A percentile compares a stretch with the other conserved stretches of the same genome.
These are phyloP conservation scores for Penicillium dipodomyicola DNA, from an alignment of 495 filamentous ascomycete species.

Conservation along the genomic window DNA sequence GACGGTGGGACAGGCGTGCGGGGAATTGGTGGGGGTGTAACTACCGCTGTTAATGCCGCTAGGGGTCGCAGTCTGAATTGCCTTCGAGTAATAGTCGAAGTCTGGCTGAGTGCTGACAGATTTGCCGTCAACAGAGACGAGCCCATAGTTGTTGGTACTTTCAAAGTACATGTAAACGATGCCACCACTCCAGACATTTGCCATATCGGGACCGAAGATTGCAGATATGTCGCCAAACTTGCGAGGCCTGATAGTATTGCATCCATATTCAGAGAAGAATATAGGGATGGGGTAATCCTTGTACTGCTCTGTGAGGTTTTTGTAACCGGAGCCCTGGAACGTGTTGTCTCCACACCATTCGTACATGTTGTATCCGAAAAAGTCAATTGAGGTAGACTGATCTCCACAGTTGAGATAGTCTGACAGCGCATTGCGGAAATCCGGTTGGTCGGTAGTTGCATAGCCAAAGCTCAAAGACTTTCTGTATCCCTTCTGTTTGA, in stretches of 20 bases:
- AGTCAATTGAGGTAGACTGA: constrained; percentile 68
- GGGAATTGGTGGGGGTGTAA: constrained; percentile 75
- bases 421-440: constrained; percentile 72
- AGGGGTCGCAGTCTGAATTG: constrained; percentile 65
- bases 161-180: constrained; percentile 97
- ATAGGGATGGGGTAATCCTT: constrained; percentile 78
- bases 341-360: constrained; percentile 85
- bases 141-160: constrained; percentile 81
- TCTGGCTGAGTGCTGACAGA: constrained; percentile 60
- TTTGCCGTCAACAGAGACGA: constrained; percentile 60
- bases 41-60: constrained; percentile 54
- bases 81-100: constrained; percentile 66
- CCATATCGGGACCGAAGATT: constrained; percentile 79
- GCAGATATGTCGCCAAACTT: constrained; percentile 77
- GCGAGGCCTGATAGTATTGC: constrained; percentile 74
- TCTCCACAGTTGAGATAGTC: constrained; percentile 89
- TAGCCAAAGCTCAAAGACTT: constrained; percentile 79
- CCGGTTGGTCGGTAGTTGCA: constrained; percentile 82
- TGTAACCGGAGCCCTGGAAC: constrained; percentile 70
- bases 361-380: constrained; percentile 98
- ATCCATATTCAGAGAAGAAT: constrained; percentile 98
- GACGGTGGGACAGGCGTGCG: constrained; percentile 65
- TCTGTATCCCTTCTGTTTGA: constrained; percentile 70
- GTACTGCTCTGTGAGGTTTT: constrained; percentile 76
- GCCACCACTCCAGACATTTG: constrained; percentile 81